Evolutionary conservation across 2,329 filamentous ascomycete species (phyloP).

Genomic region (Xylaria sp.): DNA sequence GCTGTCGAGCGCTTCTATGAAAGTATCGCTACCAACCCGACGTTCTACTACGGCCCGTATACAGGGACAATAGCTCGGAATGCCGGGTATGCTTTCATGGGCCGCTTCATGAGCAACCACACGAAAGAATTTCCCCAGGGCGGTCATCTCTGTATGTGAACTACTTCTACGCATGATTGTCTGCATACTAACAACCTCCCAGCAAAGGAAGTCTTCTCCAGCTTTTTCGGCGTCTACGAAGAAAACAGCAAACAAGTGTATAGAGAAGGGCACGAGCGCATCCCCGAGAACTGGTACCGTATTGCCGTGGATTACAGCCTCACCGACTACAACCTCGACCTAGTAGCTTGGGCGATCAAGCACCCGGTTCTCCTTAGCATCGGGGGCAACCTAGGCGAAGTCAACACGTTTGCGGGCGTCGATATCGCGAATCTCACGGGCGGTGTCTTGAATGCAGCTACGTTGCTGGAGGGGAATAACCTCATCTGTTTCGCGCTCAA

Average conservation of each 20-base stretch:
- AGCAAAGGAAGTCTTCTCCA: conserved; percentile 55
- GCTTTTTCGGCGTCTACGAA: conserved; percentile 59
- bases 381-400: conserved; percentile 62
- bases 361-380: conserved; percentile 58
- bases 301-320: conserved; percentile 58
- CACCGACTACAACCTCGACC: conserved; percentile 54
- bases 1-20: conserved; percentile 58
- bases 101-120: conserved; percentile 57
- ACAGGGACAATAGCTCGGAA: conserved; percentile 61
- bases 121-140: conserved; percentile 54
- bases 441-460: conserved; percentile 56
- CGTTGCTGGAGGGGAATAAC: conserved; percentile 59
- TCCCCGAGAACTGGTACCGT: conserved; percentile 64
- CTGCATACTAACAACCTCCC: neutral
- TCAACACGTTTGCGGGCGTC: conserved; percentile 62
- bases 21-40: conserved; percentile 60
- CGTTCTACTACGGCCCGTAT: conserved; percentile 65
- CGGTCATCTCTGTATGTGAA: conserved; percentile 44
- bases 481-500: conserved; percentile 54
- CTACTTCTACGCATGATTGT: conserved; percentile 30
- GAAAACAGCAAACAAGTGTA: conserved; percentile 55
- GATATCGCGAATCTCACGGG: conserved; percentile 55
- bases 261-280: conserved; percentile 60
- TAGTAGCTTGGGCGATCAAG: conserved; percentile 51
- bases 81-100: conserved; percentile 62